Conservation (phyloP, 495 filamentous ascomycete genomes). For the Penicillium flavigenum region DNA sequence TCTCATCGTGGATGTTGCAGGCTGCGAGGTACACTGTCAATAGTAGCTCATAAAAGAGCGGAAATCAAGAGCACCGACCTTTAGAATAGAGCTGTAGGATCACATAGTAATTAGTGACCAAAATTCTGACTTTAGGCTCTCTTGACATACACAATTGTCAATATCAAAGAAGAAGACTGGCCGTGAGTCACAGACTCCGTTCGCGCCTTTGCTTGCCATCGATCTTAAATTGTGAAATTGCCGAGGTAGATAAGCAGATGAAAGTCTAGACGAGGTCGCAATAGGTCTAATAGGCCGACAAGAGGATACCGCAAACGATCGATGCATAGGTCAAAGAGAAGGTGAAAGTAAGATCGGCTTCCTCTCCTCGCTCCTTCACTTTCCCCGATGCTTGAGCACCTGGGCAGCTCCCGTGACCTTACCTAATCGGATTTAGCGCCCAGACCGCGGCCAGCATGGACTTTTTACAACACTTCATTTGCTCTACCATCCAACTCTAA, state of each 20-base stretch:
- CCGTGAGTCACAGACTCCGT: conserved; percentile 37
- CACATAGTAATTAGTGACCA: conserved; percentile 16
- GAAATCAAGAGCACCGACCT: conserved; percentile 30
- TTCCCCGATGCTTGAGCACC: not conserved
- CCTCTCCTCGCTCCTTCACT: not conserved
- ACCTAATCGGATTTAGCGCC: conserved; percentile 24
- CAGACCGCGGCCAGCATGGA: conserved; percentile 7
- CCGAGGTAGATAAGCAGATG: not conserved
- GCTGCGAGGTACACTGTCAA: conserved; percentile 38
- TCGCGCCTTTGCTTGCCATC: conserved; percentile 27
- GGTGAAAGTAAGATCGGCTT: not conserved
- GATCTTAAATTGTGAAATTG: conserved; percentile 16
- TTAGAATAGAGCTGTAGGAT: conserved; percentile 52
- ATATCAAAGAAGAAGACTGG: conserved; percentile 90
- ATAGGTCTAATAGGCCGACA: conserved; percentile 14
- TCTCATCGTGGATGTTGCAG: conserved; percentile 69
- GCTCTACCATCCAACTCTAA: not conserved
- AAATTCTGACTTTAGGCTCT: not conserved
- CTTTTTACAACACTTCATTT: conserved; percentile 17
- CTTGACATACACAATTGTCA: conserved; percentile 80
- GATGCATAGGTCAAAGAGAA: conserved; percentile 21
- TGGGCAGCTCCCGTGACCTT: conserved; percentile 19
- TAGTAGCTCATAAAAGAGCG: not conserved
- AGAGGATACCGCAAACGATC: conserved; percentile 12
- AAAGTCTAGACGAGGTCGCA: conserved; percentile 3